Conservation (phyloP, 2,329 filamentous ascomycete species). For the Elsinoe ampelina region DNA sequence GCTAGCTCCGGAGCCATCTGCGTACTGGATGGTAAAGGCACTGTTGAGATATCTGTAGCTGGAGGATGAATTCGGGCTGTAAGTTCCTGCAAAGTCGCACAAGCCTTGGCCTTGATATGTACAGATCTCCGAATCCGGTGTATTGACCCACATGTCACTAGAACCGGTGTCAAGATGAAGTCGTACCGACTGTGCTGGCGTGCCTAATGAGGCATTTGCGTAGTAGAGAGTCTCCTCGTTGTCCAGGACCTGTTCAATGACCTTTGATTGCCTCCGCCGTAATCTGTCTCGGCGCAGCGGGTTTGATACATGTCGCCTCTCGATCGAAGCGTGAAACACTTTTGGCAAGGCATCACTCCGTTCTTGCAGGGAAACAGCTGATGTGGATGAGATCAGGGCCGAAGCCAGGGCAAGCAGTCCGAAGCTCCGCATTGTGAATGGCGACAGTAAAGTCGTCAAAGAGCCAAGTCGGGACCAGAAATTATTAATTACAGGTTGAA, state of each 20-base stretch:
- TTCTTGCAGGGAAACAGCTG: constrained; percentile 21
- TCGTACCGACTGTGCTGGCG: constrained; percentile 45
- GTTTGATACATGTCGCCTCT: constrained; percentile 38
- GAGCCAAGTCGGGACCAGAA: background rate
- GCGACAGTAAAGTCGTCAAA: background rate
- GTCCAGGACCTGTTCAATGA: constrained; percentile 40
- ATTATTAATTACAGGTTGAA: constrained; percentile 5
- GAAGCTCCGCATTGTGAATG: constrained; percentile 12
- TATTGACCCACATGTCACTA: constrained; percentile 59
- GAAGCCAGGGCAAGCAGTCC: constrained; percentile 13
- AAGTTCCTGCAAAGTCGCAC: constrained; percentile 57
- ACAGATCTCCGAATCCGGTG: constrained; percentile 53
- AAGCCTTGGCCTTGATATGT: constrained; percentile 30
- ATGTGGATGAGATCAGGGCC: constrained; percentile 12
- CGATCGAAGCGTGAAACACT: constrained; percentile 43
- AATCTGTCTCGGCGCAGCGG: constrained; percentile 39
- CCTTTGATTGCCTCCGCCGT: constrained; percentile 35
- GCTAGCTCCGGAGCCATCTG: constrained; percentile 65
- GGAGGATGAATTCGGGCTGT: constrained; percentile 60
- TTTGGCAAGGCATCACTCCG: constrained; percentile 25
- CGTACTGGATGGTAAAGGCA: constrained; percentile 80
- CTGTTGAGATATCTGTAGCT: constrained; percentile 65
- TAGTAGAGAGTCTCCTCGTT: constrained; percentile 54
- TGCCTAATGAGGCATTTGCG: constrained; percentile 49
- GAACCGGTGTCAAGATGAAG: constrained; percentile 55